Evolutionary conservation across 2,329 filamentous ascomycete genomes (phyloP).

Genomic region (Monosporascus sp.): DNA sequence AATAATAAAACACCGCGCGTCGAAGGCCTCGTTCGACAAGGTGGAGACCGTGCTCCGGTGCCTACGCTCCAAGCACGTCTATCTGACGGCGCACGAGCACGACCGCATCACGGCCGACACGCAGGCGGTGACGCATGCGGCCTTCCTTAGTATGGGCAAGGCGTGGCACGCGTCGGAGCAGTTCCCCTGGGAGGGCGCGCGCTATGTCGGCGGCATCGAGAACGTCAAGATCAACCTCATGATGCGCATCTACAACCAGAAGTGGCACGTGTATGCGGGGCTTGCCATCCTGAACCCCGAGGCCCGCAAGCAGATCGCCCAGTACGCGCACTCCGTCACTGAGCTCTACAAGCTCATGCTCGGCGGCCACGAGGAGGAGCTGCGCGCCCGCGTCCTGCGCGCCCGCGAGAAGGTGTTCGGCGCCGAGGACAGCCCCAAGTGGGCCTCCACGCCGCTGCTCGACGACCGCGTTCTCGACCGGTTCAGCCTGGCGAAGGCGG

Average conservation of each 20-base stretch:
- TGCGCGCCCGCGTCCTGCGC: constrained; percentile 62
- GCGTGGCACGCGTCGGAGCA: constrained; percentile 94
- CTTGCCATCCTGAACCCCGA: constrained; percentile 95
- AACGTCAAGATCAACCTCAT: constrained; percentile 99
- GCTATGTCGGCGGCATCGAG: constrained; percentile 94
- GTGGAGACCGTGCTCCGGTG: constrained; percentile 79
- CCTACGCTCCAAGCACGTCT: constrained; percentile 78
- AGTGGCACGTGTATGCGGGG: constrained; percentile 99
- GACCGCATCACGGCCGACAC: constrained; percentile 98
- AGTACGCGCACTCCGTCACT: constrained; percentile 89
- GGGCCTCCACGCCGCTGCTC: constrained; percentile 62
- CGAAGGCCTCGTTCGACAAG: constrained; percentile 66
- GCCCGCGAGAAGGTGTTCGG: constrained; percentile 68
- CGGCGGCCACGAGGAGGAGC: constrained; percentile 69
- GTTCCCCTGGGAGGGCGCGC: constrained; percentile 95
- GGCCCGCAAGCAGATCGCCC: constrained; percentile 84
- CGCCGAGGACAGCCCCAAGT: constrained; percentile 57
- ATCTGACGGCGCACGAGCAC: constrained; percentile 80
- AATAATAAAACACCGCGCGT: constrained; percentile 87
- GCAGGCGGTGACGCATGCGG: constrained; percentile 94
- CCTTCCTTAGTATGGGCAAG: constrained; percentile 95
- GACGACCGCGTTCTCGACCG: constrained; percentile 81
- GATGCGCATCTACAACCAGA: constrained; percentile 93
- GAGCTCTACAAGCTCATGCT: constrained; percentile 97
- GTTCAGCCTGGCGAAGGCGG: constrained; percentile 71